Evolutionary conservation across 495 filamentous ascomycete genomes (phyloP).

Genomic region (Neurospora sublineolata): DNA sequence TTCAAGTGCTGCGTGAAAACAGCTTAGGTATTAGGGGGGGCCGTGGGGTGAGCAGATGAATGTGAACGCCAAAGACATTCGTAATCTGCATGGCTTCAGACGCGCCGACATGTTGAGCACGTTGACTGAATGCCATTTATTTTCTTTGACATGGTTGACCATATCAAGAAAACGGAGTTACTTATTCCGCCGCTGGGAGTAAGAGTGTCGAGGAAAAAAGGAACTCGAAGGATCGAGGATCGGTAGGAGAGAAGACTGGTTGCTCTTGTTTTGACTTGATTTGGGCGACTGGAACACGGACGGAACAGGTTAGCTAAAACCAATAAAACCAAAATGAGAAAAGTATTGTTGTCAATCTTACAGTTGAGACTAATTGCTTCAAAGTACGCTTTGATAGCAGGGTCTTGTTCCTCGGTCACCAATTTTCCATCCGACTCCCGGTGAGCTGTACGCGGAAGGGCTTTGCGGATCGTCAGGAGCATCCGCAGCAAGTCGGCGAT

Average conservation of each 20-base stretch:
- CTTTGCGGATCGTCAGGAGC: constrained; percentile 60
- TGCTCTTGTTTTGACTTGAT: constrained; percentile 30
- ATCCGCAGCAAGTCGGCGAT: constrained; percentile 63
- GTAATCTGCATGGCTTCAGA: not conserved
- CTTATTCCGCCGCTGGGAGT: constrained; percentile 25
- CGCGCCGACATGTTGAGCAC: not conserved
- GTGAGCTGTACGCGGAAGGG: constrained; percentile 49
- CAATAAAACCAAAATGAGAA: not conserved
- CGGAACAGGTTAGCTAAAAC: constrained; percentile 3
- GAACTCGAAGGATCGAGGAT: constrained; percentile 58
- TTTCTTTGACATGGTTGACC: not conserved
- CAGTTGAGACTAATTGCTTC: constrained; percentile 48
- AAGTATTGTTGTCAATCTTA: constrained; percentile 26
- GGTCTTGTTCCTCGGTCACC: constrained; percentile 41
- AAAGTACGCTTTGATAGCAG: constrained; percentile 46
- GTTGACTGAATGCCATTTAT: not conserved
- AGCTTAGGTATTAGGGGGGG: not conserved
- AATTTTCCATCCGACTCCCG: constrained; percentile 44
- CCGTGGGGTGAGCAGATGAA: not conserved
- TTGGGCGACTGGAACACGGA: constrained; percentile 16
- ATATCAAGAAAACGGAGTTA: not conserved
- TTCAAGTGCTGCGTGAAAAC: not conserved
- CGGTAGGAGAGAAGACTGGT: constrained; percentile 46
- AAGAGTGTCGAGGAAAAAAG: constrained; percentile 53
- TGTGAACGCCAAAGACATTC: not conserved